Evolutionary conservation across 257 asterid genomes (phyloP).

Genomic region (Lavandula angustifolia): DNA sequence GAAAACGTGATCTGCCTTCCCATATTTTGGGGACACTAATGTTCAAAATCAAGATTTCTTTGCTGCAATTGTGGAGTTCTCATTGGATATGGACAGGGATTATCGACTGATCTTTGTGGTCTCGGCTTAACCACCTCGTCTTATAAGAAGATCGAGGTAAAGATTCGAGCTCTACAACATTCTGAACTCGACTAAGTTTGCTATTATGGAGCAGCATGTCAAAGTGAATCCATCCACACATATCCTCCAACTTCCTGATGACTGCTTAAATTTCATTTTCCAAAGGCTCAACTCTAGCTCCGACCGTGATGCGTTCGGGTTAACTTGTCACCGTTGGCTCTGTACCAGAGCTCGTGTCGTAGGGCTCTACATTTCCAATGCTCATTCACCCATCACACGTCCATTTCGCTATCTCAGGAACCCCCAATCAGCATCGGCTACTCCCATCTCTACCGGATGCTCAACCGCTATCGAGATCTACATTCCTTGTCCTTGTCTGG

Average conservation of each 20-base stretch:
- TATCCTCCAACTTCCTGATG: conserved; percentile 55
- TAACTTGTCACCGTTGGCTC: conserved; percentile 73
- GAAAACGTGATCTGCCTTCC: conserved; percentile 70
- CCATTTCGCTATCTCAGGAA: conserved; percentile 43
- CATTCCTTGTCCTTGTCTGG: conserved; percentile 61
- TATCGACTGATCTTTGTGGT: conserved; percentile 61
- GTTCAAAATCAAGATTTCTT: conserved; percentile 68
- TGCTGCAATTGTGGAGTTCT: conserved; percentile 75
- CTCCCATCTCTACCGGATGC: conserved; percentile 49
- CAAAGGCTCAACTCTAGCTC: conserved; percentile 46
- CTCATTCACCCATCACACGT: conserved; percentile 43
- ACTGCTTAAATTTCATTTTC: conserved; percentile 56
- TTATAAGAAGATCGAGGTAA: conserved; percentile 60
- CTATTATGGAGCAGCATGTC: conserved; percentile 38
- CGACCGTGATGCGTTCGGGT: conserved; percentile 68
- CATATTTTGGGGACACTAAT: conserved; percentile 50
- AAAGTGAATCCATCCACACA: conserved; percentile 30
- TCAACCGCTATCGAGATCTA: conserved; percentile 53
- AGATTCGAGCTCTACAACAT: conserved; percentile 64
- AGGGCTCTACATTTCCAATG: conserved; percentile 62
- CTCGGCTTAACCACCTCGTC: conserved; percentile 63
- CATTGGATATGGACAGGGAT: conserved; percentile 67
- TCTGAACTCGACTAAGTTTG: conserved; percentile 39
- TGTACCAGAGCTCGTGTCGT: conserved; percentile 57
- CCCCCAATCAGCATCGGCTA: conserved; percentile 32